These are phyloP conservation scores for Ceratobasidium sp. DNA, from an alignment of 1,284 basidiomycete species.

Conservation along the genomic window DNA sequence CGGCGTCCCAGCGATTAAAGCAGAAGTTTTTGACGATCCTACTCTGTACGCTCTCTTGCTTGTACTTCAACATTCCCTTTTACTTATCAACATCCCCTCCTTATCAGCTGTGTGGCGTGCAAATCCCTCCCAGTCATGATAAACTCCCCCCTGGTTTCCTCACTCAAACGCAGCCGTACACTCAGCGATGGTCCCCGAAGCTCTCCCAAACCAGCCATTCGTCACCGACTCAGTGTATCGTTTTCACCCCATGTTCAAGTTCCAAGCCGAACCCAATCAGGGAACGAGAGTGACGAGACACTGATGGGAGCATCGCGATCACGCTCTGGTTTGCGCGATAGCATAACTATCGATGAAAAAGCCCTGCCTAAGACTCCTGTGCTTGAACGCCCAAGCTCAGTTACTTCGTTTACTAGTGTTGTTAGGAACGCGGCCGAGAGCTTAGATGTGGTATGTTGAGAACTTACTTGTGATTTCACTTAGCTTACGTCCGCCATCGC, in stretches of 20 bases:
- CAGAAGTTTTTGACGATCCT: constrained; percentile 37
- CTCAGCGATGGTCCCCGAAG: constrained; percentile 20
- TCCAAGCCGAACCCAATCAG: constrained; percentile 23
- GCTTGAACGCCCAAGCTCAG: constrained; percentile 33
- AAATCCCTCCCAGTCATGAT: constrained; percentile 36
- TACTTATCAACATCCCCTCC: neutral
- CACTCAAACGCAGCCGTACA: constrained; percentile 28
- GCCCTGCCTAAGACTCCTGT: constrained; percentile 15
- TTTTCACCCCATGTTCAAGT: constrained; percentile 40
- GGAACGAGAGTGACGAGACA: constrained; percentile 39
- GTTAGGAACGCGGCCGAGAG: constrained; percentile 4
- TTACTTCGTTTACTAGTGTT: constrained; percentile 22
- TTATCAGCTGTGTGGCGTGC: constrained; percentile 32
- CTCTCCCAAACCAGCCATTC: constrained; percentile 32
- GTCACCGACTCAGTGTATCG: constrained; percentile 36
- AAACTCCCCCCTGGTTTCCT: constrained; percentile 24
- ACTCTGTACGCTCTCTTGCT: constrained; percentile 10
- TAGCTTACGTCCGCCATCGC: neutral
- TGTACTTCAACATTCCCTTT: neutral
- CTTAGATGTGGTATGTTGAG: constrained; percentile 20
- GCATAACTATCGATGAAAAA: constrained; percentile 23
- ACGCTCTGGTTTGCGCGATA: constrained; percentile 7
- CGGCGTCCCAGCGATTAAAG: constrained; percentile 37
- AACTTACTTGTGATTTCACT: neutral
- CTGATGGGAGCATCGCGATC: neutral